Percentiles rank a stretch among this genome's conserved stretches.
Conservation (phyloP, 768 basidiomycete species). For the Hygrophorus pudorinus region DNA sequence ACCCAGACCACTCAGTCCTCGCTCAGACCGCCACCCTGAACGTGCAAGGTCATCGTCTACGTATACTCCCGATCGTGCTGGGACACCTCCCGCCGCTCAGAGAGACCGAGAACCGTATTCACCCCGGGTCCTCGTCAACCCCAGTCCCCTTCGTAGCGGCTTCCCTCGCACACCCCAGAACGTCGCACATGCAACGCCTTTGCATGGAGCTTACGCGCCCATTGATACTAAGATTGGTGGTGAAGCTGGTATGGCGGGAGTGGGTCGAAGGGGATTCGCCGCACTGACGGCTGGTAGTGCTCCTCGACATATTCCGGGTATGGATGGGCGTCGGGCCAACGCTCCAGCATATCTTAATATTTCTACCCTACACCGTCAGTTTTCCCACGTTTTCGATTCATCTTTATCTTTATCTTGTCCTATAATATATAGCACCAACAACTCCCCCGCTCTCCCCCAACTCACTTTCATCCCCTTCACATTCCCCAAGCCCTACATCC, state of each 20-base stretch:
- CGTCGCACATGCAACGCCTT: slow-evolving; percentile 6
- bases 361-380: slow-evolving; percentile 18
- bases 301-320: slow-evolving; percentile 9
- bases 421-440: slow-evolving; percentile 15
- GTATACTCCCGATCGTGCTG: too few relatives aligned
- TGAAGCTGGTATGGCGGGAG: slow-evolving; percentile 83
- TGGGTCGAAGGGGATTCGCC: slow-evolving; percentile 63
- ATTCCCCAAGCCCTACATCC: slow-evolving; percentile 32
- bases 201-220: slow-evolving; percentile 10
- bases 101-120: background rate
- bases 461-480: slow-evolving; percentile 28
- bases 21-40: background rate
- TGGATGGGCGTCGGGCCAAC: slow-evolving; percentile 20
- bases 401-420: background rate
- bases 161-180: slow-evolving; percentile 2
- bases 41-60: background rate
- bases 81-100: too few relatives aligned
- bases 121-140: background rate
- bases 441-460: slow-evolving; percentile 40
- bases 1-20: slow-evolving; percentile 1
- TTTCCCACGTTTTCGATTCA: slow-evolving; percentile 1
- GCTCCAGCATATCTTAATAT: slow-evolving; percentile 38
- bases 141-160: background rate
- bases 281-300: slow-evolving; percentile 19
- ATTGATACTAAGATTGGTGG: slow-evolving; percentile 69